Percentiles rank a stretch among this genome's conserved stretches.
phyloP scores from a whole-genome alignment of 768 basidiomycete species.

The Kwoniella newhampshirensis region DNA sequence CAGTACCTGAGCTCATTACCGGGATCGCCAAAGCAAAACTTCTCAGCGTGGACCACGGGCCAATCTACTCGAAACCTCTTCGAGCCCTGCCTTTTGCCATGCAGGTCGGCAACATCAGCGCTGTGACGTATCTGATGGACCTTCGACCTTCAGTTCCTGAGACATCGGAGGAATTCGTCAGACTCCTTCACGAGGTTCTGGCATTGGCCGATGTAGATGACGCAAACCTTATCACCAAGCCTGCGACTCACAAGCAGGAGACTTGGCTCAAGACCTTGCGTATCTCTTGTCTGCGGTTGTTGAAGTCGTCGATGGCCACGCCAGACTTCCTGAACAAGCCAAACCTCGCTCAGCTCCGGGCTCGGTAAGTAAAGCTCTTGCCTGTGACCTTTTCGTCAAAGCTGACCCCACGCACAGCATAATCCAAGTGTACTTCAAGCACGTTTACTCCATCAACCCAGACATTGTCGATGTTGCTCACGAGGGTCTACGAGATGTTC shows the following conservation, averaged over 20 bases:
- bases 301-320: constrained; percentile 91
- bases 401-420: constrained; percentile 60
- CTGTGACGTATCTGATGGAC: constrained; percentile 87
- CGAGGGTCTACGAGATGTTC: constrained; percentile 82
- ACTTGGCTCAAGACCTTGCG: constrained; percentile 84
- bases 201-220: constrained; percentile 96
- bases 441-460: constrained; percentile 82
- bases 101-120: constrained; percentile 97
- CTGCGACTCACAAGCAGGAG: constrained; percentile 71
- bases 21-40: constrained; percentile 77
- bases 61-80: constrained; percentile 92
- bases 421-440: constrained; percentile 95
- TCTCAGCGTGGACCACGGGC: constrained; percentile 60
- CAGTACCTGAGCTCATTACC: constrained; percentile 73
- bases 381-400: background rate
- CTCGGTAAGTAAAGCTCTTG: constrained; percentile 64
- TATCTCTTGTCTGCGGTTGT: constrained; percentile 85
- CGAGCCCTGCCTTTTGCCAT: constrained; percentile 89
- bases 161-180: constrained; percentile 84
- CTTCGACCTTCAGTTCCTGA: constrained; percentile 86
- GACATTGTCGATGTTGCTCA: constrained; percentile 96
- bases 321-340: constrained; percentile 83
- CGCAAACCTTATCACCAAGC: constrained; percentile 70
- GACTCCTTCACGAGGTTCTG: constrained; percentile 87
- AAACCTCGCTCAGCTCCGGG: constrained; percentile 65